Base-by-base conservation (phyloP, 768 basidiomycete genomes). In the Amanita phalloides region DNA sequence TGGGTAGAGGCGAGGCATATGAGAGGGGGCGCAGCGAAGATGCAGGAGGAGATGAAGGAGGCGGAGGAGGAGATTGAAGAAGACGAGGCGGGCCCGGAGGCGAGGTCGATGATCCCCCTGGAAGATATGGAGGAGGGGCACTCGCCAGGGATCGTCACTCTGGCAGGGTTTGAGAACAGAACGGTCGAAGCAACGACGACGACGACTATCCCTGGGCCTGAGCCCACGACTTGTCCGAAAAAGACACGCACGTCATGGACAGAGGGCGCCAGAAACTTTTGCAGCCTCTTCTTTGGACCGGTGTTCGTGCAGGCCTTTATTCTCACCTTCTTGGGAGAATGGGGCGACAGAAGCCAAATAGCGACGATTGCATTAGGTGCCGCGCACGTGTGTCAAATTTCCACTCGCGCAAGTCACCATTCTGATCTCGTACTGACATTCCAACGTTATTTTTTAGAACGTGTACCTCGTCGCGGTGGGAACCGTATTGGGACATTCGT, bases 291-390 rank as follows among this genome's bases (percentile, higher is more conserved):
- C 57, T 68, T 97, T 17, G 92, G 90, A 0, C 95, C 95, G 0
- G 90, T 96, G 1, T 95, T 97, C 61, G 92, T 93, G 2, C 93
- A 99, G 66, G 82, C 91, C 0, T 97, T 99, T 61, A 71, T 95
- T 30, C 73, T 99, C 54, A 98, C 95, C 0, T 97, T 97, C 68
- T 73, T 99, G n/a, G 96, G 94, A 8, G 96, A 99, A 68, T 98
- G 96, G 96, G 95, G 96, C 0, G 96, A 98, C 68, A 71, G 95
- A 49, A 95, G 91, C 61, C 95, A 99, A 70, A 91, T 98, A 59
- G 87, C 96, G 1, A 98, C 96, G 2, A 95, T 98, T 56, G 94
- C 91, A 4, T 72, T 98, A 48, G 95, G 89, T 2, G 94, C 94
- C 21, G 90, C 94, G 20, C 92, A 99, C 70, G 95, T 97, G 62